Conservation (phyloP, 805 yeast species). For the Lipomyces starkeyi region DNA sequence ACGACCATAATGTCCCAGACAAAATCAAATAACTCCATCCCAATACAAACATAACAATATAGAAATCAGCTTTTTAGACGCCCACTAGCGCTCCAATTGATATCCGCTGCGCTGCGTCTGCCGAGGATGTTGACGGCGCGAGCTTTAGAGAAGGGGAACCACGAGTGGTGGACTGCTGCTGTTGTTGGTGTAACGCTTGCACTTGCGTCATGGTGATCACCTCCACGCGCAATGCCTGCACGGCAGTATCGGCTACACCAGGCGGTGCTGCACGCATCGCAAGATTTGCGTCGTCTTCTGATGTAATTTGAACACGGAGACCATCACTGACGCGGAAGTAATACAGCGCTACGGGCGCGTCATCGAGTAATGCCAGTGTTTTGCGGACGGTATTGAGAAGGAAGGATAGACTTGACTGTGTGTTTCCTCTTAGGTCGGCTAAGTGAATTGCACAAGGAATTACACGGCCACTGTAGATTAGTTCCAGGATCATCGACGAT, state of each 20-base stretch:
- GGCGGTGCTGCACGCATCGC: conserved; percentile 10
- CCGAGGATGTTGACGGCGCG: conserved; percentile 12
- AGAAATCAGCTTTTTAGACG: background rate
- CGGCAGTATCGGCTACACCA: background rate
- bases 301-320: conserved; percentile 22
- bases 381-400: conserved; percentile 24
- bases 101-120: conserved; percentile 18
- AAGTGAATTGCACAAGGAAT: conserved; percentile 16
- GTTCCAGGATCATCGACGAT: conserved; percentile 7
- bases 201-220: conserved; percentile 21
- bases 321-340: conserved; percentile 11
- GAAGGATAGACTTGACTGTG: conserved; percentile 22
- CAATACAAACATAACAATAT: background rate
- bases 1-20: background rate
- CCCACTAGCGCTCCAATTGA: conserved; percentile 27
- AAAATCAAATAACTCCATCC: background rate
- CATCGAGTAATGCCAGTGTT: conserved; percentile 17
- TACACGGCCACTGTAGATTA: conserved; percentile 1
- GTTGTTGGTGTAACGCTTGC: conserved; percentile 5
- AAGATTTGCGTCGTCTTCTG: conserved; percentile 27
- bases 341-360: conserved; percentile 24
- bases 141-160: background rate
- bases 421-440: conserved; percentile 8
- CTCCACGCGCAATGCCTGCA: conserved; percentile 17
- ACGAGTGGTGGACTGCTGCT: background rate